Base-by-base conservation (phyloP, 176 grass and related monocot species). In the Triticum turgidum region DNA sequence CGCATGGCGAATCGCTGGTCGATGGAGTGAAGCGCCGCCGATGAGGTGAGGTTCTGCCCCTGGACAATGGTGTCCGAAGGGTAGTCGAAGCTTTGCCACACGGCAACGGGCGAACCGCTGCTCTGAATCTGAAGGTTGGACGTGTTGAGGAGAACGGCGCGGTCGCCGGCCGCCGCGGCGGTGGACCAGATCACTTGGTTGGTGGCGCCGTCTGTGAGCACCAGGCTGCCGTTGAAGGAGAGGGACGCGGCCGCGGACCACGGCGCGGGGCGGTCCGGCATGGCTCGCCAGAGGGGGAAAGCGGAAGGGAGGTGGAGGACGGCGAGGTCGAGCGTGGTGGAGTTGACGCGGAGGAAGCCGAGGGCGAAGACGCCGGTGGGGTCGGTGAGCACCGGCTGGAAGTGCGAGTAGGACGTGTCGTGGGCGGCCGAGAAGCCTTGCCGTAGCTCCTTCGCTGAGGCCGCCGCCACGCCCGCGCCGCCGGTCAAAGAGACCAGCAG, bases 1-100 rank as follows among this genome's bases (percentile, higher is more conserved):
- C 87, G 89, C 97, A 98, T 98, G 38, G 84, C 80, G 29, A 91
- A 98, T 25, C 86, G 88, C 33, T 82, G 90, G 86, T 96, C 88
- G n/a, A 18, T 7, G 54, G 92, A 84, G 64, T 70, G 13, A 20
- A 98, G 86, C 51, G 87, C 71, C 42, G 90, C 87, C 8, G 20
- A 65, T 12, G 97, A 91, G 65, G 90, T 96, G 59, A 98, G 84
- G 92, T 94, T 98, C 81, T 98, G 97, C 29, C 78, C 84, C 75
- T 98, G 93, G 14, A 98, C 94, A 35, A 98, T 92, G 69, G 97
- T 98, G 61, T 96, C 88, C 7, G 88, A 85, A 69, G 97, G 94
- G 84, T 84, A 62, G 75, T 96, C 92, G 83, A 98, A 98, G 87
- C 97, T 96, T 27, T 92, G 93, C 97, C 97, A 98, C 72, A 86